Conservation (phyloP, 2,329 filamentous ascomycete species). For the Hawksworthiomyces lignivorus region DNA sequence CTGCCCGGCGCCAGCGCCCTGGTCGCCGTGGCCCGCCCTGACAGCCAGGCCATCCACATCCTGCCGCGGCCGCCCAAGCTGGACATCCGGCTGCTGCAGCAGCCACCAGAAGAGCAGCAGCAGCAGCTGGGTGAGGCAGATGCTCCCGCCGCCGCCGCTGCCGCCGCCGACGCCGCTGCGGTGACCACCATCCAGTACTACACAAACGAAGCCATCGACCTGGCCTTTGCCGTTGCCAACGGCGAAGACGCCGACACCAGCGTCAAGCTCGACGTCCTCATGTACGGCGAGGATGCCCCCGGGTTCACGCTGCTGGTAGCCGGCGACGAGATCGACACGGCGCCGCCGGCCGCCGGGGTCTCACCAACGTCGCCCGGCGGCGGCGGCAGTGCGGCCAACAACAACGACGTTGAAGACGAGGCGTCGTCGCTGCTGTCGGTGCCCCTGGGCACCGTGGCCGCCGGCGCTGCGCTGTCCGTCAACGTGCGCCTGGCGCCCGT, state of each 20-base stretch:
- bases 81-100: slow-evolving; percentile 51
- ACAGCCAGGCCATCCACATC: slow-evolving; percentile 57
- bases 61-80: slow-evolving; percentile 89
- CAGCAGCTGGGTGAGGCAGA: no score
- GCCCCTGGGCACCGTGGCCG: slow-evolving; percentile 39
- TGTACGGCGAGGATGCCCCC: slow-evolving; percentile 53
- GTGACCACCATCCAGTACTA: slow-evolving; percentile 56
- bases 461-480: slow-evolving; percentile 33
- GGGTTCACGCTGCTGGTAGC: slow-evolving; percentile 30
- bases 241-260: slow-evolving; percentile 73
- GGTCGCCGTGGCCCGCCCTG: slow-evolving; percentile 39
- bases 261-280: slow-evolving; percentile 59
- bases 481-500: slow-evolving; percentile 44
- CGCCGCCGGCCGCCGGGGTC: slow-evolving; percentile 11
- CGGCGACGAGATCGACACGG: slow-evolving; percentile 17
- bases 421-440: slow-evolving; percentile 32
- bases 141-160: neutral
- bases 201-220: slow-evolving; percentile 65
- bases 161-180: neutral
- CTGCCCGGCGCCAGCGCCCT: slow-evolving; percentile 28
- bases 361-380: neutral
- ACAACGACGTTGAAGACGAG: slow-evolving; percentile 29
- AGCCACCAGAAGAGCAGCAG: no score
- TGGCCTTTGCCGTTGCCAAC: slow-evolving; percentile 68
- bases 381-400: no score